phyloP scores from a whole-genome alignment of 2,329 filamentous ascomycete genomes.

The Ramularia collo-cygni region DNA sequence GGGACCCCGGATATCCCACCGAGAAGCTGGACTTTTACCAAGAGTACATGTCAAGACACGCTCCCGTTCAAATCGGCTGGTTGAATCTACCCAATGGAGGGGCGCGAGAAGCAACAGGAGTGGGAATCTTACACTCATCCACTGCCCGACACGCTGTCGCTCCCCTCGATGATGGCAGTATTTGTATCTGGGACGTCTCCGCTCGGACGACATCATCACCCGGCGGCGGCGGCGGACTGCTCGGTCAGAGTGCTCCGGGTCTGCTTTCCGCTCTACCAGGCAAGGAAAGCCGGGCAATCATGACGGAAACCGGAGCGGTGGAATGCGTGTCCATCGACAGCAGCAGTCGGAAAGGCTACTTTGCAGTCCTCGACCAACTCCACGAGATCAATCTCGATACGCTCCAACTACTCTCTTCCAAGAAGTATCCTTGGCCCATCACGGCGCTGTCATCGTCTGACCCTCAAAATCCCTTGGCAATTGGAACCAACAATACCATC shows the following conservation, averaged over 20 bases:
- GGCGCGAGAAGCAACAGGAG: conserved; percentile 62
- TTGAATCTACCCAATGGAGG: conserved; percentile 55
- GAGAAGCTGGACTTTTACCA: conserved; percentile 79
- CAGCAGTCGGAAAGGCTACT: conserved; percentile 60
- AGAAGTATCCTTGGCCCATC: conserved; percentile 73
- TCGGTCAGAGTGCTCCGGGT: conserved; percentile 59
- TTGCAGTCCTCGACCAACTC: conserved; percentile 69
- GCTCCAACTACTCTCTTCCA: conserved; percentile 60
- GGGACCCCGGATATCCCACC: conserved; percentile 69
- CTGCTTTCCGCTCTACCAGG: conserved; percentile 56
- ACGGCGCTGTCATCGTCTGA: conserved; percentile 69
- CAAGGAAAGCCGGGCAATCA: conserved; percentile 47
- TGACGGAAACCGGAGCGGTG: conserved; percentile 64
- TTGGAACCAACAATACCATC: conserved; percentile 74
- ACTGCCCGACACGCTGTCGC: conserved; percentile 59
- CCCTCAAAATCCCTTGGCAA: conserved; percentile 64
- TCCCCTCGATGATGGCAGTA: conserved; percentile 76
- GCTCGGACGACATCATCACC: conserved; percentile 16
- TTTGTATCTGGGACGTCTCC: conserved; percentile 70
- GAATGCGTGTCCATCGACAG: conserved; percentile 80
- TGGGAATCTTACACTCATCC: conserved; percentile 54
- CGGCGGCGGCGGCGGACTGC: conserved; percentile 47
- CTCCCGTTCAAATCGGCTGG: conserved; percentile 69
- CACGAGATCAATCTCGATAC: conserved; percentile 77
- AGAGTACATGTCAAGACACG: conserved; percentile 79